These are phyloP conservation scores for Cyathus striatus DNA, from an alignment of 768 basidiomycete species.

Conservation along the genomic window DNA sequence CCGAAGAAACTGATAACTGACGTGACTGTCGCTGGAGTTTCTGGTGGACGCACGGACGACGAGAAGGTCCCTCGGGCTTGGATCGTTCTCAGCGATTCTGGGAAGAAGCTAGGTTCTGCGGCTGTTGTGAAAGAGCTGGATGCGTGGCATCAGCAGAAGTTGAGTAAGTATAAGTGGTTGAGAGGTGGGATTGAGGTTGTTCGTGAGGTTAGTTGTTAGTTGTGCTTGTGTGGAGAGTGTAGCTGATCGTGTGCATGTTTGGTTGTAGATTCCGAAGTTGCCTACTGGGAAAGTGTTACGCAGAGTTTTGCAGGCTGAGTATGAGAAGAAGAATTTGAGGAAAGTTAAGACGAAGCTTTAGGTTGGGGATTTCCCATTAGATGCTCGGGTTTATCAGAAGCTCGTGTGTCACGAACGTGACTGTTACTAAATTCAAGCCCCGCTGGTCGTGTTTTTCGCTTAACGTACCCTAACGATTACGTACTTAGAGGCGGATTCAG, in stretches of 20 bases:
- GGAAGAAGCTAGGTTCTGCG: constrained; percentile 40
- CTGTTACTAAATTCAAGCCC: too few species aligned
- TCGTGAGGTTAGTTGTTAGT: constrained; percentile 40
- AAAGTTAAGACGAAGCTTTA: constrained; percentile 26
- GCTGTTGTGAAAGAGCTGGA: constrained; percentile 44
- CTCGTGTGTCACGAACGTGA: too few species aligned
- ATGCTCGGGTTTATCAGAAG: too few species aligned
- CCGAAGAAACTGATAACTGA: constrained; percentile 60
- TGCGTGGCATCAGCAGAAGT: constrained; percentile 52
- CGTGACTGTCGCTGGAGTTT: constrained; percentile 69
- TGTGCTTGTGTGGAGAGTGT: not conserved
- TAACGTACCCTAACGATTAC: too few species aligned
- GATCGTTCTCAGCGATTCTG: constrained; percentile 59
- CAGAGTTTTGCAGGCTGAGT: constrained; percentile 52
- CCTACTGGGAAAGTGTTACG: constrained; percentile 72
- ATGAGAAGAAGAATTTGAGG: constrained; percentile 34
- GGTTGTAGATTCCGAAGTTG: constrained; percentile 73
- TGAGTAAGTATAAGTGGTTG: constrained; percentile 76
- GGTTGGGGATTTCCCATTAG: too few species aligned
- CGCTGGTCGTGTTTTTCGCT: too few species aligned
- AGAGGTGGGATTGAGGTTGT: constrained; percentile 68
- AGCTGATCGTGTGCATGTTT: not conserved
- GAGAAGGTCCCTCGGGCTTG: constrained; percentile 78
- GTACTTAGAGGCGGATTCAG: too few species aligned
- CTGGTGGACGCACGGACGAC: constrained; percentile 62